Conservation (phyloP, 164 flowering plant genomes). For the Hamamelis virginiana region DNA sequence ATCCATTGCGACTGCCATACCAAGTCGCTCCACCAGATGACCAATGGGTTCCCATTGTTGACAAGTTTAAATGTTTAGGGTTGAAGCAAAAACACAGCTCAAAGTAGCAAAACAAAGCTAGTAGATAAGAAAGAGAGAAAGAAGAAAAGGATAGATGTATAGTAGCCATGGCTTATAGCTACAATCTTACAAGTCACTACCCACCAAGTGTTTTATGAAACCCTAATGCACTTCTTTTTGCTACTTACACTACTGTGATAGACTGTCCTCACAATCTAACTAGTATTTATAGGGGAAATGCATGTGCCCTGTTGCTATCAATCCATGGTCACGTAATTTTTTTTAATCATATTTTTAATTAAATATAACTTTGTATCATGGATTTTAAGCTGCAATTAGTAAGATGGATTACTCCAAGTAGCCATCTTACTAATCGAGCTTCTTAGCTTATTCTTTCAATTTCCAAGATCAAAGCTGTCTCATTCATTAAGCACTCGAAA, state of each 20-base stretch:
- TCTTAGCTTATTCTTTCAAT: too few species aligned
- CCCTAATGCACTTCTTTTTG: neutral
- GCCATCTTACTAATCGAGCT: too few species aligned
- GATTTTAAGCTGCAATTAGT: neutral
- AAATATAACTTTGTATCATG: neutral
- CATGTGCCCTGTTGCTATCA: slow-evolving; percentile 7
- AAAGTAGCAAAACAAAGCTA: slow-evolving; percentile 10
- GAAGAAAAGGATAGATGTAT: neutral
- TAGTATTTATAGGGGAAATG: slow-evolving; percentile 4
- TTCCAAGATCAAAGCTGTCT: too few species aligned
- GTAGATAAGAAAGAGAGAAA: neutral
- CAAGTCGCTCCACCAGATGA: slow-evolving; percentile 54
- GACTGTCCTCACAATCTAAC: neutral
- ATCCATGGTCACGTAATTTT: neutral
- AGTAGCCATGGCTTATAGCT: slow-evolving; percentile 2
- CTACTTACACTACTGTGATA: slow-evolving; percentile 3
- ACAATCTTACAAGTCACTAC: neutral
- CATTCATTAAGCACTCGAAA: too few species aligned
- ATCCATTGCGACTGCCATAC: slow-evolving; percentile 54
- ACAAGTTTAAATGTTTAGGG: slow-evolving; percentile 21
- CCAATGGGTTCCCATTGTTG: slow-evolving; percentile 31
- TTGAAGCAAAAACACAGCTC: slow-evolving; percentile 17
- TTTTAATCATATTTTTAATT: neutral
- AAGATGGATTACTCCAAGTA: too few species aligned
- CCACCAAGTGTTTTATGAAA: neutral